Conservation (phyloP, 2,329 filamentous ascomycete genomes). For the Colletotrichum tamarilloi region DNA sequence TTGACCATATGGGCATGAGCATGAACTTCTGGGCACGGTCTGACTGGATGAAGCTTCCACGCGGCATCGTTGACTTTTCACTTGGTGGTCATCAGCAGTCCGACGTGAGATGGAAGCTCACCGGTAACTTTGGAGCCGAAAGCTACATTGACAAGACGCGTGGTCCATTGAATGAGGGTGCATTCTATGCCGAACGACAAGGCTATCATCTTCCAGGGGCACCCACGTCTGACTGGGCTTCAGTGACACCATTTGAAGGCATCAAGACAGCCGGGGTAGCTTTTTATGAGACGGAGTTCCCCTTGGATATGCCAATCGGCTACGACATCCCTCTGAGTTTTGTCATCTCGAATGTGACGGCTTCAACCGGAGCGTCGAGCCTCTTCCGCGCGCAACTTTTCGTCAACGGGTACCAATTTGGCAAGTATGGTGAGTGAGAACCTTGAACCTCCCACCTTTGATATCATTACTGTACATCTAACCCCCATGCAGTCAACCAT, state of each 20-base stretch:
- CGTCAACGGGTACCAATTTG: slow-evolving; percentile 78
- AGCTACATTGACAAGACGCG: slow-evolving; percentile 63
- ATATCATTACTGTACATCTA: not conserved
- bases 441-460: not conserved
- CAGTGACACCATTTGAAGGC: slow-evolving; percentile 48
- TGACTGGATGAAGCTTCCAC: slow-evolving; percentile 67
- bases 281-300: slow-evolving; percentile 65
- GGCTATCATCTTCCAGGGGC: slow-evolving; percentile 65
- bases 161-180: slow-evolving; percentile 71
- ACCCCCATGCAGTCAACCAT: slow-evolving; percentile 58
- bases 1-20: slow-evolving; percentile 77
- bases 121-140: slow-evolving; percentile 71
- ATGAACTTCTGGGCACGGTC: slow-evolving; percentile 67
- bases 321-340: slow-evolving; percentile 69
- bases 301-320: slow-evolving; percentile 58
- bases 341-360: slow-evolving; percentile 57
- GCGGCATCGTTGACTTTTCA: slow-evolving; percentile 66
- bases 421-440: slow-evolving; percentile 55
- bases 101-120: slow-evolving; percentile 69
- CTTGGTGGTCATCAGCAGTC: slow-evolving; percentile 57
- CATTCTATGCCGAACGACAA: slow-evolving; percentile 64
- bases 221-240: slow-evolving; percentile 56
- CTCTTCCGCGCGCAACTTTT: slow-evolving; percentile 70
- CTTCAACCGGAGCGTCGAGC: not conserved
- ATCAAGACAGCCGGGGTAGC: slow-evolving; percentile 59